Conservation (phyloP, 1,284 basidiomycete genomes). For the Cutaneotrichosporon daszewskae region DNA sequence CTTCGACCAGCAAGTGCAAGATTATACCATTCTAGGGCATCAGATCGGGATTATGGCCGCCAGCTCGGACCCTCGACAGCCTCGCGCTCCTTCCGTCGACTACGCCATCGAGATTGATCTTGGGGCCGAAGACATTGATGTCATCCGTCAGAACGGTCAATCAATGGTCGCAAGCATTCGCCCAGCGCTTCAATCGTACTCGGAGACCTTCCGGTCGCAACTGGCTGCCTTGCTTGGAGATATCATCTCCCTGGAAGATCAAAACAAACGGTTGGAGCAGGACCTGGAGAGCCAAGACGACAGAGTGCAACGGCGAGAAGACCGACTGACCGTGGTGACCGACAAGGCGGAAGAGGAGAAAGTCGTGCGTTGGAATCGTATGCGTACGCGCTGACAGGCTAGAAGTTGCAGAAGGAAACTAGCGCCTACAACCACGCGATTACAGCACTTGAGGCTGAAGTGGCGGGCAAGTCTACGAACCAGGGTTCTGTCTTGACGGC, state of each 20-base stretch:
- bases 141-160: slow-evolving; percentile 57
- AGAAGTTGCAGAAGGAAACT: slow-evolving; percentile 34
- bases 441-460: slow-evolving; percentile 33
- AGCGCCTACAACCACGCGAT: slow-evolving; percentile 31
- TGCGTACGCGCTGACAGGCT: slow-evolving; percentile 1
- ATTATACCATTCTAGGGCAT: slow-evolving; percentile 64
- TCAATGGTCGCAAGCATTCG: slow-evolving; percentile 64
- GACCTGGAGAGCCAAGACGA: slow-evolving; percentile 52
- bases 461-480: slow-evolving; percentile 31
- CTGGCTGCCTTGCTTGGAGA: slow-evolving; percentile 65
- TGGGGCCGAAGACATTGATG: slow-evolving; percentile 50
- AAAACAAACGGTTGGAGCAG: slow-evolving; percentile 60
- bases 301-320: slow-evolving; percentile 62
- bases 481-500: slow-evolving; percentile 34
- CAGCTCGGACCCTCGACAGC: slow-evolving; percentile 1
- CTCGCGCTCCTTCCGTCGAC: no score
- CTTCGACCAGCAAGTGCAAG: slow-evolving; percentile 69
- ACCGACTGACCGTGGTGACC: slow-evolving; percentile 35
- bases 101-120: background rate
- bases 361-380: slow-evolving; percentile 53
- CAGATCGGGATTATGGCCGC: slow-evolving; percentile 61
- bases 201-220: slow-evolving; percentile 62
- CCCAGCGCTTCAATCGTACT: slow-evolving; percentile 62
- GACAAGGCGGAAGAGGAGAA: slow-evolving; percentile 72
- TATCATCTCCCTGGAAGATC: slow-evolving; percentile 67